phyloP scores from a whole-genome alignment of 2,329 filamentous ascomycete species.

The Sphaceloma murrayae region DNA sequence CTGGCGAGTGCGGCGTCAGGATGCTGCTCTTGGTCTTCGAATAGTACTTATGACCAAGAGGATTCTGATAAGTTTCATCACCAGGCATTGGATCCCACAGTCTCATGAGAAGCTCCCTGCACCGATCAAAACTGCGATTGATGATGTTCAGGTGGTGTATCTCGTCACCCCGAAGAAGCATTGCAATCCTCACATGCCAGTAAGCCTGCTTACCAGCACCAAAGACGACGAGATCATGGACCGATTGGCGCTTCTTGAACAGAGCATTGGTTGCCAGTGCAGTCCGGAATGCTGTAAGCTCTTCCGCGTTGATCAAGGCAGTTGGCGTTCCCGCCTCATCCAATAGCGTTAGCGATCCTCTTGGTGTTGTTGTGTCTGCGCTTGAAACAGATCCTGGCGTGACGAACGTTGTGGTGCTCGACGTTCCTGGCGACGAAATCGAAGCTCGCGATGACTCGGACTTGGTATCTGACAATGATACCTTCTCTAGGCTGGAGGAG shows the following conservation, averaged over 20 bases:
- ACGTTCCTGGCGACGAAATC: constrained; percentile 23
- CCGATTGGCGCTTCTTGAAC: constrained; percentile 53
- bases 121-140: constrained; percentile 59
- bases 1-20: constrained; percentile 61
- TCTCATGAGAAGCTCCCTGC: constrained; percentile 43
- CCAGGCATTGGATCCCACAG: constrained; percentile 41
- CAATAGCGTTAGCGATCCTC: constrained; percentile 48
- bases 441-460: constrained; percentile 20
- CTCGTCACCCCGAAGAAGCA: constrained; percentile 59
- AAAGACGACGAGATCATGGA: constrained; percentile 73
- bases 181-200: constrained; percentile 81
- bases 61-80: constrained; percentile 28
- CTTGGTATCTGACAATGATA: constrained; percentile 18
- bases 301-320: constrained; percentile 56
- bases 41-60: constrained; percentile 31
- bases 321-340: constrained; percentile 46
- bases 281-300: constrained; percentile 60
- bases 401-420: constrained; percentile 16
- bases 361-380: constrained; percentile 27
- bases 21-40: constrained; percentile 52
- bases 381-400: constrained; percentile 26
- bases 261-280: constrained; percentile 55
- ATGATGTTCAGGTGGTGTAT: constrained; percentile 76
- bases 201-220: constrained; percentile 84
- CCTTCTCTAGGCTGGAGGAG: constrained; percentile 23